Evolutionary conservation across 1,284 basidiomycete genomes (phyloP).

Genomic region (Stygiomarasmius scandens): DNA sequence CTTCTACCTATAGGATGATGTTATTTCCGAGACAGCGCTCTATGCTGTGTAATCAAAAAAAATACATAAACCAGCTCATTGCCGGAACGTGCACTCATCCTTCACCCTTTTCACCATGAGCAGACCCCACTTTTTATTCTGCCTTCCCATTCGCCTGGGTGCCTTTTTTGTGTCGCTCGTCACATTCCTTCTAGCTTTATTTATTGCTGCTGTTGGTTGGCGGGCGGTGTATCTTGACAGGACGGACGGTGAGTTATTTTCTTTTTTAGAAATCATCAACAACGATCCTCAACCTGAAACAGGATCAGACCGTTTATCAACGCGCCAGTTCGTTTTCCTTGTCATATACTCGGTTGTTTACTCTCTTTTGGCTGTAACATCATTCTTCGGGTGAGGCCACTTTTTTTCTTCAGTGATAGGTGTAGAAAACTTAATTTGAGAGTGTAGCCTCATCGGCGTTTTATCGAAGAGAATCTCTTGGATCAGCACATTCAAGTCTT

Average conservation of each 20-base stretch:
- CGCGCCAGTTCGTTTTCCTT: background rate
- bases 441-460: constrained; percentile 9
- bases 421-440: background rate
- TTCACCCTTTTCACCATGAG: background rate
- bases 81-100: background rate
- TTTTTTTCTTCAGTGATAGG: background rate
- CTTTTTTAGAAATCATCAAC: background rate
- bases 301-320: background rate
- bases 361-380: constrained; percentile 6
- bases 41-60: background rate
- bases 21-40: background rate
- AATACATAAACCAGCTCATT: background rate
- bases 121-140: background rate
- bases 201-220: background rate
- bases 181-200: background rate
- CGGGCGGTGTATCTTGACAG: background rate
- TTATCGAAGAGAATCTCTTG: constrained; percentile 10
- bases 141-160: background rate
- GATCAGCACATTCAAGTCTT: constrained; percentile 5
- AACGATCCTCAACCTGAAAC: background rate
- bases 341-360: constrained; percentile 2
- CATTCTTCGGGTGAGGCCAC: constrained; percentile 10
- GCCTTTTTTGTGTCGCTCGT: background rate
- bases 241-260: background rate
- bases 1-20: too few relatives aligned